phyloP scores from a whole-genome alignment of 2,329 filamentous ascomycete genomes.

The Aspergillus ochraceoroseus region DNA sequence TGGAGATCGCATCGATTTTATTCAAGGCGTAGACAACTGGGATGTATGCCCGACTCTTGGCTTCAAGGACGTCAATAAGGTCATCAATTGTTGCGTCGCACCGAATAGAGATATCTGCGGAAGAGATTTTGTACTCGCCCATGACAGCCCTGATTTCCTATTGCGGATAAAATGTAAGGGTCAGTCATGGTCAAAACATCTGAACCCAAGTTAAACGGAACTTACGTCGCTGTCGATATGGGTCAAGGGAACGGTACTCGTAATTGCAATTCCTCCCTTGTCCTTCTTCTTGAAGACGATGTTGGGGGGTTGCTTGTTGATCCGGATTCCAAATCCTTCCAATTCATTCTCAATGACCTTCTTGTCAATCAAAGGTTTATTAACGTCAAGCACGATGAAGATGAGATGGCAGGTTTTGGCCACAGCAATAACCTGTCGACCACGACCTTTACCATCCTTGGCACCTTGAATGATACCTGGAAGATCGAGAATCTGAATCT shows the following conservation, averaged over 20 bases:
- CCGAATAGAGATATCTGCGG: constrained; percentile 93
- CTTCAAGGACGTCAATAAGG: constrained; percentile 91
- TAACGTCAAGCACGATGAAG: constrained; percentile 97
- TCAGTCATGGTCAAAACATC: constrained; percentile 13
- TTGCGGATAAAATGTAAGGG: constrained; percentile 3
- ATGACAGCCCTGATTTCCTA: constrained; percentile 94
- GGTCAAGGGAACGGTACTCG: constrained; percentile 83
- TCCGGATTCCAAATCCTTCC: constrained; percentile 94
- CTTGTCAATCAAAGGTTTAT: constrained; percentile 97
- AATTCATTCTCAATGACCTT: constrained; percentile 89
- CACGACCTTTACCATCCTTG: constrained; percentile 95
- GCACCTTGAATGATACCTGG: constrained; percentile 98
- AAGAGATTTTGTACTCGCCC: constrained; percentile 93
- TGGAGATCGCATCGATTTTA: constrained; percentile 97
- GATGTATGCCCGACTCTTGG: constrained; percentile 91
- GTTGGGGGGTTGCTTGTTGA: constrained; percentile 96
- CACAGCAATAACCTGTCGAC: constrained; percentile 96
- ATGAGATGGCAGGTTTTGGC: constrained; percentile 98
- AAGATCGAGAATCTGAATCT: constrained; percentile 96
- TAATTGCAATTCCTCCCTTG: constrained; percentile 93
- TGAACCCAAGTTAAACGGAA: background rate
- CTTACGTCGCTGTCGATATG: constrained; percentile 79
- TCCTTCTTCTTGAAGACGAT: constrained; percentile 99
- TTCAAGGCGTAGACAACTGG: constrained; percentile 99
- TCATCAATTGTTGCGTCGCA: constrained; percentile 98